A percentile compares a stretch with the other conserved stretches of the same genome.
Conservation (phyloP, 2,329 filamentous ascomycete species). For the Trichoderma lentiforme region DNA sequence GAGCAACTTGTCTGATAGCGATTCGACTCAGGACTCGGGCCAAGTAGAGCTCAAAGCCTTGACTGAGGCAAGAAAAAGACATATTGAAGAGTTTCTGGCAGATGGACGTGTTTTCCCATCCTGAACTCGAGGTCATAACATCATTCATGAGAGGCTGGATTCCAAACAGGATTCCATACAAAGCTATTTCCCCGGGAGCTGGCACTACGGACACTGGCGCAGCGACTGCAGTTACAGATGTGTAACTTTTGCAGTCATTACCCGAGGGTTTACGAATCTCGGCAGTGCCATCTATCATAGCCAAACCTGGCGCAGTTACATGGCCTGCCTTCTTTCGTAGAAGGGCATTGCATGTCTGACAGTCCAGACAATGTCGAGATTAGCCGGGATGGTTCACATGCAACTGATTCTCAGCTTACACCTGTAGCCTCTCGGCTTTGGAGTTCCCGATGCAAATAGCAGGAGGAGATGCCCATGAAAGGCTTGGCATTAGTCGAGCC, state of each 20-base stretch:
- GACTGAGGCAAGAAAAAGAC: conserved; percentile 39
- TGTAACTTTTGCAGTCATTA: background rate
- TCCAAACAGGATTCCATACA: background rate
- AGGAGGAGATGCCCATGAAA: background rate
- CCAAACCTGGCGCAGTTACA: background rate
- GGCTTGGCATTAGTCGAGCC: background rate
- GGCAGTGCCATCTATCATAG: background rate
- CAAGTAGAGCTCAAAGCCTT: conserved; percentile 34
- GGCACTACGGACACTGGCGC: background rate
- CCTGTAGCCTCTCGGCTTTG: background rate
- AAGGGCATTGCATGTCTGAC: background rate
- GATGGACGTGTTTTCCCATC: conserved; percentile 24
- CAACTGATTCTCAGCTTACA: background rate
- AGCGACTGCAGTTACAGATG: background rate
- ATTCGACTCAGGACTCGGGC: conserved; percentile 18
- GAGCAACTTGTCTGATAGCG: conserved; percentile 33
- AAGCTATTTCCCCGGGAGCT: background rate
- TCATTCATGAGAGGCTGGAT: background rate
- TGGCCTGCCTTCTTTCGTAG: background rate
- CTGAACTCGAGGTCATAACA: background rate
- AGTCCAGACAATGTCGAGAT: background rate
- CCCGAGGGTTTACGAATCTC: background rate
- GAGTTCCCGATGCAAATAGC: background rate
- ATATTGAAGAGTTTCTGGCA: conserved; percentile 42
- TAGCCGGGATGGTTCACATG: background rate